A percentile compares a stretch with the other conserved stretches of the same genome.
Conservation (phyloP, 106 monocot species). For the Chionographis japonica region DNA sequence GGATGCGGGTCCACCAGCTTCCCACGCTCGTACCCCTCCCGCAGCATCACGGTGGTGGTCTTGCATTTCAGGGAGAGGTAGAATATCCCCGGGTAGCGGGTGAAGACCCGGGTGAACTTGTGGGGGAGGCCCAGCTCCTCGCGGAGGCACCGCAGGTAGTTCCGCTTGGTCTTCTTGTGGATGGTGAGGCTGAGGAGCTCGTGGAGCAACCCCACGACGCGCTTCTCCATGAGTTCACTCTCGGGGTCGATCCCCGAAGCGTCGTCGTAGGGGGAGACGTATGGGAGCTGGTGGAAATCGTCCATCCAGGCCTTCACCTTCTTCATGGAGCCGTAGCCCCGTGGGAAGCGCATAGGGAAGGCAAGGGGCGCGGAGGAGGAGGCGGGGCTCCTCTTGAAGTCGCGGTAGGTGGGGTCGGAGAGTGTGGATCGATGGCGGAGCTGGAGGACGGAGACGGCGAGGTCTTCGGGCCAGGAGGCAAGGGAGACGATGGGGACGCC, state of each 20-base stretch:
- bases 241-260: conserved; percentile 65
- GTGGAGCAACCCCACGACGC: conserved; percentile 74
- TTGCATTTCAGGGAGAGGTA: conserved; percentile 94
- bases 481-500: conserved; percentile 26
- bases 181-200: conserved; percentile 81
- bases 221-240: conserved; percentile 91
- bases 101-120: conserved; percentile 82
- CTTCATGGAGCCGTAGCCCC: conserved; percentile 63
- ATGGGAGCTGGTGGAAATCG: conserved; percentile 77
- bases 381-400: conserved; percentile 25
- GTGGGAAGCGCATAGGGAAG: conserved; percentile 70
- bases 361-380: conserved; percentile 28
- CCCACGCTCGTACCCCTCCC: conserved; percentile 84
- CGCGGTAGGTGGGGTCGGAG: conserved; percentile 25
- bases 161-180: conserved; percentile 88
- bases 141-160: conserved; percentile 69
- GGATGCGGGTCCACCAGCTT: conserved; percentile 80
- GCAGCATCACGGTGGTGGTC: conserved; percentile 84
- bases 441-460: conserved; percentile 55
- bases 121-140: conserved; percentile 76
- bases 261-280: conserved; percentile 90
- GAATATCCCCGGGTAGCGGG: conserved; percentile 90
- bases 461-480: conserved; percentile 24
- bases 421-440: conserved; percentile 25
- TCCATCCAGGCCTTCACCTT: conserved; percentile 95